phyloP scores from a whole-genome alignment of 352 stramenopile genomes.

The Detonula confervacea region DNA sequence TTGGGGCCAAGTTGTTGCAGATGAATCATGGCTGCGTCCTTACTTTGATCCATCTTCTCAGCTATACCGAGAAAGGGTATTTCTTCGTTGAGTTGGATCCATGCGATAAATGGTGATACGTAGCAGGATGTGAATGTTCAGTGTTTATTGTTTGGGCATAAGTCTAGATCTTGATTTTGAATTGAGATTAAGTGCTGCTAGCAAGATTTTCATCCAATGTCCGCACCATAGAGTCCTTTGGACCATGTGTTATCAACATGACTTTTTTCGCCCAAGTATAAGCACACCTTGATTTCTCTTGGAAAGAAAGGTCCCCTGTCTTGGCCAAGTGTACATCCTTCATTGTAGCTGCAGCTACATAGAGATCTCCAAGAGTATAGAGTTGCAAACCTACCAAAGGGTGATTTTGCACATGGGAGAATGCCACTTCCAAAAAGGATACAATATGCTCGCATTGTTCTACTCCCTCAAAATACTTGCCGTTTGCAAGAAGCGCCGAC shows the following conservation, averaged over 20 bases:
- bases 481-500: conserved; percentile 31
- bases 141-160: background rate
- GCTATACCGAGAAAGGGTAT: conserved; percentile 39
- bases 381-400: conserved; percentile 63
- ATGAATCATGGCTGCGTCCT: conserved; percentile 48
- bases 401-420: conserved; percentile 47
- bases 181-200: background rate
- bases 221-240: conserved; percentile 23
- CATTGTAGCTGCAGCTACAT: conserved; percentile 11
- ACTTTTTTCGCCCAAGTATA: conserved; percentile 44
- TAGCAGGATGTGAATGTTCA: no score
- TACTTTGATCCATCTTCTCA: conserved; percentile 54
- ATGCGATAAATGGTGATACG: no score
- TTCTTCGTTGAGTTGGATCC: conserved; percentile 30
- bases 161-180: background rate
- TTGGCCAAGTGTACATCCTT: background rate
- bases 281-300: conserved; percentile 31
- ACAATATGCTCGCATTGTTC: conserved; percentile 58
- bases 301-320: background rate
- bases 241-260: conserved; percentile 37
- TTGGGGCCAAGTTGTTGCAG: conserved; percentile 30
- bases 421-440: conserved; percentile 50
- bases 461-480: conserved; percentile 33
- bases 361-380: conserved; percentile 65
- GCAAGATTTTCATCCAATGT: conserved; percentile 21